Evolutionary conservation across 2,329 filamentous ascomycete species (phyloP).

Genomic region (Sporothrix curviconia): DNA sequence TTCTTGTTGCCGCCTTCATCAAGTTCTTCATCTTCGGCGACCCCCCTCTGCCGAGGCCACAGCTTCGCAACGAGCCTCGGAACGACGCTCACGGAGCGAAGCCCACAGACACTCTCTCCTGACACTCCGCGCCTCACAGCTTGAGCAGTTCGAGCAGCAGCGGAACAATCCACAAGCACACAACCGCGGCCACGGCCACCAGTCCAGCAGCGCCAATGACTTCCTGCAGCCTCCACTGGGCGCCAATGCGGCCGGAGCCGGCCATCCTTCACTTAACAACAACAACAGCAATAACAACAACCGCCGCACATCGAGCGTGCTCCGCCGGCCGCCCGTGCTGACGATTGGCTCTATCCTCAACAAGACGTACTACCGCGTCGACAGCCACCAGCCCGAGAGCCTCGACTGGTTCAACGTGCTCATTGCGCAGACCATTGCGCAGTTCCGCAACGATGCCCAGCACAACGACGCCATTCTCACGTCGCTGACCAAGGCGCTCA

Average conservation of each 20-base stretch:
- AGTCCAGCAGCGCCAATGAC: neutral
- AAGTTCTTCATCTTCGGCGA: conserved; percentile 99
- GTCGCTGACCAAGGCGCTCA: conserved; percentile 77
- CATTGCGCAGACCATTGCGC: conserved; percentile 91
- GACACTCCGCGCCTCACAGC: conserved; percentile 45
- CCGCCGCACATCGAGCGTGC: conserved; percentile 55
- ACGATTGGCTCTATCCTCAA: conserved; percentile 91
- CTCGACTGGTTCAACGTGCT: conserved; percentile 99
- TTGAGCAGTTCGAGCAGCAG: conserved; percentile 22
- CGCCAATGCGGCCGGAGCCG: conserved; percentile 26
- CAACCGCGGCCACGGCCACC: neutral
- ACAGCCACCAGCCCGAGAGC: conserved; percentile 92
- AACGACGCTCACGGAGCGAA: conserved; percentile 65
- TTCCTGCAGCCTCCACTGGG: conserved; percentile 21
- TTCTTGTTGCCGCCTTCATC: conserved; percentile 90
- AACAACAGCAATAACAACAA: too few species aligned
- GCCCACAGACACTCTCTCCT: conserved; percentile 71
- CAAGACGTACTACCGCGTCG: conserved; percentile 96
- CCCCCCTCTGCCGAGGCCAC: conserved; percentile 77
- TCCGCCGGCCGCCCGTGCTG: conserved; percentile 65
- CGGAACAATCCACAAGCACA: conserved; percentile 24
- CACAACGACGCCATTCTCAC: conserved; percentile 84
- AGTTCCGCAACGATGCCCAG: conserved; percentile 86
- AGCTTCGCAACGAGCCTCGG: conserved; percentile 66
- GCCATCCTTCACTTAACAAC: too few species aligned